A percentile compares a stretch with the other conserved stretches of the same genome.
Conservation (phyloP, 495 filamentous ascomycete species). For the Geopyxis carbonaria region DNA sequence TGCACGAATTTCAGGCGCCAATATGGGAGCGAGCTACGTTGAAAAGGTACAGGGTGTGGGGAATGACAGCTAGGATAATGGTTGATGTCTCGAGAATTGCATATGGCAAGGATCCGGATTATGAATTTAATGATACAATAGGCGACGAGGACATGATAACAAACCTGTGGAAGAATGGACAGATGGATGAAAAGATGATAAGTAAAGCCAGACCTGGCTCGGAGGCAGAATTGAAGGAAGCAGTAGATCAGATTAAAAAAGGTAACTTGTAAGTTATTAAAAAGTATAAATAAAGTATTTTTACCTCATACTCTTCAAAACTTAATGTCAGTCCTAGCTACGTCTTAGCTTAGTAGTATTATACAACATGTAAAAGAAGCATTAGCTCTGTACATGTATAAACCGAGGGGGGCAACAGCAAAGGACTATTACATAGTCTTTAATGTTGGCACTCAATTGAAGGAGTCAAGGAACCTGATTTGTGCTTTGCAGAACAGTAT, state of each 20-base stretch:
- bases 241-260: neutral
- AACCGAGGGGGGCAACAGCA: too few species aligned
- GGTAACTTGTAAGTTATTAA: neutral
- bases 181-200: slow-evolving; percentile 39
- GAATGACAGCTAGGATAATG: slow-evolving; percentile 78
- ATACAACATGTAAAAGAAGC: too few species aligned
- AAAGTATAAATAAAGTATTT: neutral
- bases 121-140: slow-evolving; percentile 45
- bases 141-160: slow-evolving; percentile 67
- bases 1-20: slow-evolving; percentile 84
- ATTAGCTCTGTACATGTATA: too few species aligned
- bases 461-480: too few species aligned
- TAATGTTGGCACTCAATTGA: too few species aligned
- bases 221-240: neutral
- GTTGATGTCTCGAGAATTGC: slow-evolving; percentile 74
- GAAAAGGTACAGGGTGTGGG: slow-evolving; percentile 62
- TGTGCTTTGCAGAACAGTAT: too few species aligned
- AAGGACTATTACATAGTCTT: too few species aligned
- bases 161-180: slow-evolving; percentile 41
- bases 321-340: too few species aligned
- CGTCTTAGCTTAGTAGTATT: too few species aligned
- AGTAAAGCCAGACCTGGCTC: slow-evolving; percentile 11
- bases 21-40: slow-evolving; percentile 34
- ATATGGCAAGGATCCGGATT: slow-evolving; percentile 64
- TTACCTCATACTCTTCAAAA: too few species aligned